Conservation (phyloP, 106 monocot genomes). For the Dendrobium officinale region DNA sequence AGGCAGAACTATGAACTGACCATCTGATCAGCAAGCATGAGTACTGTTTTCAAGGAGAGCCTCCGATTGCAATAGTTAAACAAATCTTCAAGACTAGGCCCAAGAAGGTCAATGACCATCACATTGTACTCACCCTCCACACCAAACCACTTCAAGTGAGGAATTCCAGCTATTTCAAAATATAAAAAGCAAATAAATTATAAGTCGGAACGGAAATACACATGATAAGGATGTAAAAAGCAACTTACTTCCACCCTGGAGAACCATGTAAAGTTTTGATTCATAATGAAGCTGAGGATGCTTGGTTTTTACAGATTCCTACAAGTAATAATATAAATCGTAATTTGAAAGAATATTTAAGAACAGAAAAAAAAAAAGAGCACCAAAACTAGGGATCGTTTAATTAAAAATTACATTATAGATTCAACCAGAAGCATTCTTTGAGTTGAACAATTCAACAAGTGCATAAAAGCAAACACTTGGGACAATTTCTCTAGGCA, state of each 20-base stretch:
- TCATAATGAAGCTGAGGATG: slow-evolving; percentile 45
- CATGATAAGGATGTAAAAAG: not conserved
- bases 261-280: slow-evolving; percentile 41
- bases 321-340: not conserved
- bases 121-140: slow-evolving; percentile 49
- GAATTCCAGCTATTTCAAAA: slow-evolving; percentile 33
- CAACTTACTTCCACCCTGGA: slow-evolving; percentile 45
- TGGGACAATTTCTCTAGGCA: not conserved
- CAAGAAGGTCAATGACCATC: slow-evolving; percentile 68
- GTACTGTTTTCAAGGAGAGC: slow-evolving; percentile 43
- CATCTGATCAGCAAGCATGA: slow-evolving; percentile 47
- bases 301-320: slow-evolving; percentile 34
- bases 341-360: not conserved
- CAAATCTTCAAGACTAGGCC: slow-evolving; percentile 54
- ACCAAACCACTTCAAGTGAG: slow-evolving; percentile 45
- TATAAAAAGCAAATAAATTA: not conserved
- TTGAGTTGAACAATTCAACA: not conserved
- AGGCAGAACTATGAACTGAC: not conserved
- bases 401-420: not conserved
- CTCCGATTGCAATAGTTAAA: slow-evolving; percentile 51
- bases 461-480: not conserved
- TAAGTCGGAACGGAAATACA: not conserved
- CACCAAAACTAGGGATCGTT: not conserved
- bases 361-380: not conserved
- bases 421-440: not conserved